Percentiles rank a stretch among this genome's conserved stretches.
Conservation (phyloP, 176 grass and related monocot genomes). For the Cenchrus purpureus region DNA sequence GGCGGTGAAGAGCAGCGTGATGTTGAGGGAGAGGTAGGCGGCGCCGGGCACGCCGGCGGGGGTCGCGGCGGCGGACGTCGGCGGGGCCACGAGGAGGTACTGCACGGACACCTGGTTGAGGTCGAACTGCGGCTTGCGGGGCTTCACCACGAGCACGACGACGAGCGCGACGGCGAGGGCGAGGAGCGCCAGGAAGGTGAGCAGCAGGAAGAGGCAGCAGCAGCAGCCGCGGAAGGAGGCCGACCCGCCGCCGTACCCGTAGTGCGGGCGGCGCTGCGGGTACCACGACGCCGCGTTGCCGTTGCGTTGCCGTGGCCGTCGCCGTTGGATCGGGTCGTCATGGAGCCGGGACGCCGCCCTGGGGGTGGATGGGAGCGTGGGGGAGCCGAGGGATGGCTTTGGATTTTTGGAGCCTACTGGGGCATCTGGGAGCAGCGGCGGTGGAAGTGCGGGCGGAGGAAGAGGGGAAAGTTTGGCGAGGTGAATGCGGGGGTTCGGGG, state of each 20-base stretch:
- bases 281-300: constrained; percentile 30
- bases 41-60: constrained; percentile 34
- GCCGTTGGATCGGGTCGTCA: constrained; percentile 60
- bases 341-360: constrained; percentile 36
- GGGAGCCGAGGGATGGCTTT: constrained; percentile 13
- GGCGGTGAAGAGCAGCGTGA: constrained; percentile 90
- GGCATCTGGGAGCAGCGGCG: constrained; percentile 10
- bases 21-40: constrained; percentile 96
- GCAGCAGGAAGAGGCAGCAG: constrained; percentile 96
- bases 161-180: constrained; percentile 85
- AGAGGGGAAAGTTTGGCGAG: constrained; percentile 48
- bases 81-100: constrained; percentile 84
- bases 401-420: constrained; percentile 54
- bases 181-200: constrained; percentile 85
- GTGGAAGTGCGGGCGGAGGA: constrained; percentile 8
- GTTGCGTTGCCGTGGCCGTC: constrained; percentile 29
- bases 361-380: constrained; percentile 16
- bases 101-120: constrained; percentile 96
- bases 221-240: constrained; percentile 95
- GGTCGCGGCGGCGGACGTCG: constrained; percentile 44
- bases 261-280: constrained; percentile 65
- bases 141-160: constrained; percentile 90
- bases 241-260: constrained; percentile 64
- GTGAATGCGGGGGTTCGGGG: constrained; percentile 11
- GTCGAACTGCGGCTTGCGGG: constrained; percentile 95